These are phyloP conservation scores for Podila epicladia DNA, from an alignment of 192 early-diverging fungal species.

Conservation along the genomic window DNA sequence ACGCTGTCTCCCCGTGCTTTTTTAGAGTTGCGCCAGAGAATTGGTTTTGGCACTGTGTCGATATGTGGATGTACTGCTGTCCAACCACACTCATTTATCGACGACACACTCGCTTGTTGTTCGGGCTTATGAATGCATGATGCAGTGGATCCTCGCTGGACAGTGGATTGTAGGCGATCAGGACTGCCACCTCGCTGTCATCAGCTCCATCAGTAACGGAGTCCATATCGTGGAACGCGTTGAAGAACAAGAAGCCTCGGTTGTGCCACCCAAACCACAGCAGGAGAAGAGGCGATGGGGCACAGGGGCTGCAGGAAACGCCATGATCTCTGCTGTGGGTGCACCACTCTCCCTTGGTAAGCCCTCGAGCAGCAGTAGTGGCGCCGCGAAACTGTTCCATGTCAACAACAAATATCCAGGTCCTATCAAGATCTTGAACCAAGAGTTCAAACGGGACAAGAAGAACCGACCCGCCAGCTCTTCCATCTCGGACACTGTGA, in stretches of 20 bases:
- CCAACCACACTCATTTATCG: constrained; percentile 55
- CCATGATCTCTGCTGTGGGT: constrained; percentile 43
- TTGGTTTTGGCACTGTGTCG: constrained; percentile 75
- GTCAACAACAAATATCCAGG: constrained; percentile 50
- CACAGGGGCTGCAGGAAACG: constrained; percentile 31
- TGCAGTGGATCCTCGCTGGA: constrained; percentile 77
- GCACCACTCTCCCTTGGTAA: constrained; percentile 39
- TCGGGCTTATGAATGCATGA: constrained; percentile 77
- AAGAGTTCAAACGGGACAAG: constrained; percentile 48
- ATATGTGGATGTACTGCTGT: constrained; percentile 73
- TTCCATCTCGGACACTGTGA: constrained; percentile 25
- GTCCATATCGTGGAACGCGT: constrained; percentile 71
- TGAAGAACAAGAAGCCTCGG: constrained; percentile 52
- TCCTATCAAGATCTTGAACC: constrained; percentile 40
- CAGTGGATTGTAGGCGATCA: constrained; percentile 82
- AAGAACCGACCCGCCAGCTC: constrained; percentile 44
- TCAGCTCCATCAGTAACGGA: constrained; percentile 75
- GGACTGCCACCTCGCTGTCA: constrained; percentile 71
- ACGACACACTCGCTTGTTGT: constrained; percentile 68
- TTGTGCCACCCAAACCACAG: constrained; percentile 51
- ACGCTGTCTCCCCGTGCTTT: not conserved
- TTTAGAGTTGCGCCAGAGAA: constrained; percentile 71
- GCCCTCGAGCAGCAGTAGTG: constrained; percentile 23
- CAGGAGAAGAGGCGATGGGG: constrained; percentile 51
- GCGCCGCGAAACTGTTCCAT: constrained; percentile 38